phyloP scores from a whole-genome alignment of 139 green algal species.

The Ettlia oleoabundans region DNA sequence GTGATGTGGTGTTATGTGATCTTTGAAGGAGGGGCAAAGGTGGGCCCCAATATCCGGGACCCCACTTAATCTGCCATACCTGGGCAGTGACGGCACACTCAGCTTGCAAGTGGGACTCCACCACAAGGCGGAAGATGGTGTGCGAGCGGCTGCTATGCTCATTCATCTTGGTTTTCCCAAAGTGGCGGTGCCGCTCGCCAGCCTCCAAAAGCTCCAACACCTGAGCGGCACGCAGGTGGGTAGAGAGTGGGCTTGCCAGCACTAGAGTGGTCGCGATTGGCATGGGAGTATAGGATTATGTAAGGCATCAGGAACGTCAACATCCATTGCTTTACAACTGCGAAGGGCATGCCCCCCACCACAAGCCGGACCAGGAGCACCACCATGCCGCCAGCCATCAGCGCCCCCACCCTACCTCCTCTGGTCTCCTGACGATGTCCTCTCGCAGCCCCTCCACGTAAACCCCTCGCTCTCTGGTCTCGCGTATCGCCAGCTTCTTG shows the following conservation, averaged over 20 bases:
- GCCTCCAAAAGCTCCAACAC: slow-evolving; percentile 83
- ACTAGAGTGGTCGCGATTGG: too few relatives aligned
- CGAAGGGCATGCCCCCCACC: too few relatives aligned
- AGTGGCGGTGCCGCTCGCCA: slow-evolving; percentile 82
- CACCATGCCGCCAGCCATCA: too few relatives aligned
- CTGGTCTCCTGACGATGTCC: slow-evolving; percentile 87
- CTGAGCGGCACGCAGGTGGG: slow-evolving; percentile 28
- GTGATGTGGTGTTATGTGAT: too few relatives aligned
- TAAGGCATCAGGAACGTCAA: too few relatives aligned
- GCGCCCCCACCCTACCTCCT: slow-evolving; percentile 66
- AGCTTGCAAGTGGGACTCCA: slow-evolving; percentile 71
- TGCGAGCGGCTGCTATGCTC: slow-evolving; percentile 85
- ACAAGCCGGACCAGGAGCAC: too few relatives aligned
- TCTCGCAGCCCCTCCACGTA: slow-evolving; percentile 95
- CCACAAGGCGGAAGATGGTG: slow-evolving; percentile 97
- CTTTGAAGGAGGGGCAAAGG: too few relatives aligned
- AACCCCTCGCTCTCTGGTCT: slow-evolving; percentile 83
- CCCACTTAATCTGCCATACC: too few relatives aligned
- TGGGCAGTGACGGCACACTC: slow-evolving; percentile 18
- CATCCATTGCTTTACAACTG: too few relatives aligned
- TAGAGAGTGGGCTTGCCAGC: too few relatives aligned
- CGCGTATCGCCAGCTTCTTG: slow-evolving; percentile 70
- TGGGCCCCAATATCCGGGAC: too few relatives aligned
- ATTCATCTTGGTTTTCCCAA: slow-evolving; percentile 98
- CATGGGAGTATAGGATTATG: too few relatives aligned